phyloP scores from a whole-genome alignment of 202 grass and related monocot species.

The Elaeis oleifera region DNA sequence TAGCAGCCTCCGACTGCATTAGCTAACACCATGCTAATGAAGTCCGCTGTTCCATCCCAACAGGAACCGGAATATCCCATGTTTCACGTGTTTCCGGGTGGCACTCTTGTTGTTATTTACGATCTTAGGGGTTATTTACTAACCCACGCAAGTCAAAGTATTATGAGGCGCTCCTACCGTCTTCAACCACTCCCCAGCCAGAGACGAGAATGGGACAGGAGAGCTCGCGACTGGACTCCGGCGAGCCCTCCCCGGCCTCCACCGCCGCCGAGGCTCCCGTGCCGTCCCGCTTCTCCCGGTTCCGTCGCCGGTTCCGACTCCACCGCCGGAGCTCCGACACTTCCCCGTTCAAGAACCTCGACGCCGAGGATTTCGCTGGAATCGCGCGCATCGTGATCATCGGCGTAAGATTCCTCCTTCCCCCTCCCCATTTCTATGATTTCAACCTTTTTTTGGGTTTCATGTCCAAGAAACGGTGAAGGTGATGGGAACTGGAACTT shows the following conservation, averaged over 20 bases:
- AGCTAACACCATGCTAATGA: too few species aligned
- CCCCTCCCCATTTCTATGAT: too few species aligned
- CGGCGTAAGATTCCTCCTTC: constrained; percentile 16
- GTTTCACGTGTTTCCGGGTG: too few species aligned
- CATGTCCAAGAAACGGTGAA: not conserved
- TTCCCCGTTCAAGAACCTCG: constrained; percentile 15
- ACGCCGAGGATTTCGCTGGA: constrained; percentile 63
- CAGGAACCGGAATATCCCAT: too few species aligned
- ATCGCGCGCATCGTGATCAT: constrained; percentile 75
- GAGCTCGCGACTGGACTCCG: constrained; percentile 27
- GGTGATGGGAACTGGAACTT: too few species aligned
- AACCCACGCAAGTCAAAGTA: too few species aligned
- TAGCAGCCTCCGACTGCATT: too few species aligned
- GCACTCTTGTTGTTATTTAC: too few species aligned
- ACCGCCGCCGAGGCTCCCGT: constrained; percentile 14
- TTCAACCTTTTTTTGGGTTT: constrained; percentile 4
- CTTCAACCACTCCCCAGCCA: too few species aligned
- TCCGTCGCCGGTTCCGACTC: constrained; percentile 49
- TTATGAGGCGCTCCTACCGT: not conserved
- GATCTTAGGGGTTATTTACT: too few species aligned
- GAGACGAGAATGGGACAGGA: constrained; percentile 53
- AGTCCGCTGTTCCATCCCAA: too few species aligned
- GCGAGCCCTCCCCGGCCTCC: constrained; percentile 7
- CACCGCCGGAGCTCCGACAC: constrained; percentile 18
- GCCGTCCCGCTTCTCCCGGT: constrained; percentile 52